phyloP scores from a whole-genome alignment of 208 protist species.

The Leishmania martiniquensis region DNA sequence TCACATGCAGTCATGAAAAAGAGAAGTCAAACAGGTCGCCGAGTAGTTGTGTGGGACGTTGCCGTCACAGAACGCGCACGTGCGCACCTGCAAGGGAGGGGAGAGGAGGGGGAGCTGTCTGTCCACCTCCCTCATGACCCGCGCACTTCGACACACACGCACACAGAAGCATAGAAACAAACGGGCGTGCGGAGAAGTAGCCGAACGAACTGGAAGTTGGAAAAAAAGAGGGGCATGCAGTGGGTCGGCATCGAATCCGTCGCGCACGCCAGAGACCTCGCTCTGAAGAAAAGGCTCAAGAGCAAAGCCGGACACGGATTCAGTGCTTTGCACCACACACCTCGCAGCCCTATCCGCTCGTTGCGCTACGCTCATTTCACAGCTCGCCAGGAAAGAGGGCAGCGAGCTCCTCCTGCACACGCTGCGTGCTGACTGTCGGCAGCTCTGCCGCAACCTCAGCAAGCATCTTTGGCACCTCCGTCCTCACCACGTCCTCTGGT shows the following conservation, averaged over 20 bases:
- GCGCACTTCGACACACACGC: too few species aligned
- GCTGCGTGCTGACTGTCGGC: conserved; percentile 44
- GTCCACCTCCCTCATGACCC: neutral
- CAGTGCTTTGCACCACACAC: neutral
- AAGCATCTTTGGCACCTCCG: conserved; percentile 70
- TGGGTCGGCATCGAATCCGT: too few species aligned
- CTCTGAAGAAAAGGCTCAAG: too few species aligned
- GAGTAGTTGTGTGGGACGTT: neutral
- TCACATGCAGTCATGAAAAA: neutral
- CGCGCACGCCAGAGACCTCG: too few species aligned
- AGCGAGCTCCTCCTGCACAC: conserved; percentile 29
- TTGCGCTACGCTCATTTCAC: neutral
- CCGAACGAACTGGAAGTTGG: neutral
- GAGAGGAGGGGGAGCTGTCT: too few species aligned
- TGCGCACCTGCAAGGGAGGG: too few species aligned
- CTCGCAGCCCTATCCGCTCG: neutral
- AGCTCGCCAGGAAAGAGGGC: conserved; percentile 15
- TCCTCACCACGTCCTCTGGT: conserved; percentile 41
- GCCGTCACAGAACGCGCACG: neutral
- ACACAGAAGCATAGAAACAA: neutral
- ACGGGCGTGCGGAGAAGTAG: neutral
- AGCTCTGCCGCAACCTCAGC: conserved; percentile 52
- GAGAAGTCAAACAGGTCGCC: neutral
- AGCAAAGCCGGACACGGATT: too few species aligned
- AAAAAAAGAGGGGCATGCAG: neutral